Conservation (phyloP, 148 eudicot genomes). For the Limonium bicolor region DNA sequence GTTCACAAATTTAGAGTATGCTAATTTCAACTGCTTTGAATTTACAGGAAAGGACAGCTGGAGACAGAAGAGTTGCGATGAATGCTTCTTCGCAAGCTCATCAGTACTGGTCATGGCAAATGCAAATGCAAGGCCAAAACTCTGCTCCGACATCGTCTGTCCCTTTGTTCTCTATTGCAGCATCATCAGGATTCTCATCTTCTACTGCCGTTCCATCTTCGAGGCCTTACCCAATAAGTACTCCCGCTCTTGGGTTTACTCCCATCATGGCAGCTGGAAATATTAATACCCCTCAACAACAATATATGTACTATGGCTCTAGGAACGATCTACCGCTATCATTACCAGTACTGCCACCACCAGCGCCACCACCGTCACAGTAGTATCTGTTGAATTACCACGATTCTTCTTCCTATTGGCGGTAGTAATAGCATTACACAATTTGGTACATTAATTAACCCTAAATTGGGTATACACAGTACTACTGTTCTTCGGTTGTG, state of each 20-base stretch:
- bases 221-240: conserved; percentile 1
- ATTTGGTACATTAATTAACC: too few relatives aligned
- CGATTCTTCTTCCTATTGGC: too few relatives aligned
- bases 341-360: too few relatives aligned
- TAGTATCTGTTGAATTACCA: too few relatives aligned
- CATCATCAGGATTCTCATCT: conserved; percentile 86
- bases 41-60: conserved; percentile 14
- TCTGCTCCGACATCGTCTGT: conserved; percentile 18
- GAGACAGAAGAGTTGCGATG: conserved; percentile 7
- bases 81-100: conserved; percentile 10
- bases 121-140: conserved; percentile 18
- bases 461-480: too few relatives aligned
- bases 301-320: too few relatives aligned
- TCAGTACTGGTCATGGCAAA: conserved; percentile 23
- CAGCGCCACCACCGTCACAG: background rate
- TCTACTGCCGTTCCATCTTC: conserved; percentile 8
- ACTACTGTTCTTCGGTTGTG: too few relatives aligned
- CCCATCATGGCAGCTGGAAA: conserved; percentile 11
- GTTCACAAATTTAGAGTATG: background rate
- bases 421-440: too few relatives aligned
- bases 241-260: conserved; percentile 15
- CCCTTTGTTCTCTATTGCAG: conserved; percentile 45
- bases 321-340: too few relatives aligned
- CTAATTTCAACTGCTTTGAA: background rate
- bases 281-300: background rate